Conservation (phyloP, 495 filamentous ascomycete genomes). For the Annulohypoxylon moriforme region DNA sequence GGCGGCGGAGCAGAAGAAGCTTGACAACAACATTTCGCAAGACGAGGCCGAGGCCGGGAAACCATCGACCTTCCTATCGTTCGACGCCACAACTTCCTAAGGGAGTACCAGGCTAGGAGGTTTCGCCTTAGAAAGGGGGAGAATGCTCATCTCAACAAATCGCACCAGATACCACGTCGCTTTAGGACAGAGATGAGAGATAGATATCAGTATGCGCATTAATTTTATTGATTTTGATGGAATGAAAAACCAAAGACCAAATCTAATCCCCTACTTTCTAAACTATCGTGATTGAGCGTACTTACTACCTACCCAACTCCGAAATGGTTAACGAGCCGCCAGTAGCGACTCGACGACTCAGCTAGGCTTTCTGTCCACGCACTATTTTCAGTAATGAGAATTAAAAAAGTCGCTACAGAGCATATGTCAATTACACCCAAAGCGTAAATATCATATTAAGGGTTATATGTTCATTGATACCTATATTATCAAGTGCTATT, state of each 20-base stretch:
- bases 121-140: too few relatives aligned
- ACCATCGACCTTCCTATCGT: slow-evolving; percentile 40
- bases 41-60: slow-evolving; percentile 54
- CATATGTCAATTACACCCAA: not conserved
- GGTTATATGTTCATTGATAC: not conserved
- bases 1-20: slow-evolving; percentile 55
- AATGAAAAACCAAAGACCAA: slow-evolving; percentile 12
- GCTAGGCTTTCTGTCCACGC: too few relatives aligned
- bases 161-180: not conserved
- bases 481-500: not conserved
- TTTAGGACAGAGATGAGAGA: slow-evolving; percentile 1
- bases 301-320: too few relatives aligned
- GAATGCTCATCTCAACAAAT: not conserved
- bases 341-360: too few relatives aligned
- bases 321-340: too few relatives aligned
- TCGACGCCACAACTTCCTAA: slow-evolving; percentile 45
- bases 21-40: slow-evolving; percentile 58
- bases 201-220: slow-evolving; percentile 30
- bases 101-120: not conserved
- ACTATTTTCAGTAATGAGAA: too few relatives aligned
- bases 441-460: not conserved
- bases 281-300: not conserved
- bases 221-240: slow-evolving; percentile 40
- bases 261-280: not conserved
- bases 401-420: not conserved